Conservation (phyloP, 495 filamentous ascomycete species). For the Penicillium goetzii region DNA sequence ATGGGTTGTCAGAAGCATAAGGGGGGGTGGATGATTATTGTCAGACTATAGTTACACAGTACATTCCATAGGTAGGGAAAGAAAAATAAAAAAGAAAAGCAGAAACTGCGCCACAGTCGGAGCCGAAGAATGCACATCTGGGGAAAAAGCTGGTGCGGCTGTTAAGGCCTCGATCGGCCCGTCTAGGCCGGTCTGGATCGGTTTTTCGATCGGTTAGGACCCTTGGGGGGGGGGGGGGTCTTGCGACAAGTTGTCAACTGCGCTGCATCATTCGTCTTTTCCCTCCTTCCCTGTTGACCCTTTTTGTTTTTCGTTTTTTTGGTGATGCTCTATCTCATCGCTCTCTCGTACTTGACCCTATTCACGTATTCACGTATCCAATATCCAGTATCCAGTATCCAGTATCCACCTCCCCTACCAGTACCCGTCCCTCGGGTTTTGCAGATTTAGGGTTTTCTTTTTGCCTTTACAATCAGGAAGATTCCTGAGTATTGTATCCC, state of each 20-base stretch:
- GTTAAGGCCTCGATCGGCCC: slow-evolving; percentile 25
- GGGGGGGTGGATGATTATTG: no score
- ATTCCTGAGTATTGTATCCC: not conserved
- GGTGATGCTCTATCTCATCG: not conserved
- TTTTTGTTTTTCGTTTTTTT: not conserved
- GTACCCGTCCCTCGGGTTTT: slow-evolving; percentile 3
- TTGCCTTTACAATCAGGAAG: not conserved
- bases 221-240: not conserved
- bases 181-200: slow-evolving; percentile 29
- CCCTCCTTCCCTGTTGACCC: not conserved
- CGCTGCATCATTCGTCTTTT: not conserved
- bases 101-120: slow-evolving; percentile 14
- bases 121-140: slow-evolving; percentile 29
- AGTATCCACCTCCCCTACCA: not conserved
- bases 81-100: not conserved
- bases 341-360: not conserved
- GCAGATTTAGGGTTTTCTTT: slow-evolving; percentile 1
- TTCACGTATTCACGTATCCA: no score
- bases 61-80: no score
- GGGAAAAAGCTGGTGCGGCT: slow-evolving; percentile 13
- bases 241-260: not conserved
- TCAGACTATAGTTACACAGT: no score
- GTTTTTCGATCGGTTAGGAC: not conserved
- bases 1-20: not conserved
- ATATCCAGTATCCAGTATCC: not conserved